Evolutionary conservation across 208 protist species (phyloP), one percentile per base, ranked within the genome.

Genomic region (Leishmania turanica): DNA sequence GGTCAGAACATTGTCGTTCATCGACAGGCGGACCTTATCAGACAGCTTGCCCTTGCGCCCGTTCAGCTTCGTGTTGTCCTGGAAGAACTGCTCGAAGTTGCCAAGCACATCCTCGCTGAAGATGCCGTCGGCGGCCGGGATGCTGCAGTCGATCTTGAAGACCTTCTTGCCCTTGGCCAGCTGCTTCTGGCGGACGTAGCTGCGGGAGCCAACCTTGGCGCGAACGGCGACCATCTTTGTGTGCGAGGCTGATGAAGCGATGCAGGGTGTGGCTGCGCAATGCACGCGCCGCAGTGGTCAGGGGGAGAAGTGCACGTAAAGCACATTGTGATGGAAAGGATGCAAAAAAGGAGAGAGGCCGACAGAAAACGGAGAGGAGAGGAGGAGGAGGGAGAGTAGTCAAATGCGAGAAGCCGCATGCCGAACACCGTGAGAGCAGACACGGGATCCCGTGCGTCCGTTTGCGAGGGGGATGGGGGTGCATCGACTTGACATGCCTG

Each of bases 21-120:
- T 90, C 75, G 86, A 83, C 73, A 92, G 81, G 81, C 87, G 91
- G 56, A 99, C 98, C 86, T 96, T 96, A 75, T 99, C 93, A 62
- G 95, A 94, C 65, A 99, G 95, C 92, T 99, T 99, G 81, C 98
- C 98, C 79, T 98, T 98, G 93, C 99, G 99, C 84, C 98, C 98
- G 84, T 98, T 96, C n/a, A 99, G 97, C 97, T 99, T 99, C 84
- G 98, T 96, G 91, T 98, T 97, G 81, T 99, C 96, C 78, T 96
- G 89, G 77, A 99, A 94, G 98, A 97, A 99, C 92, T 99, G 98
- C 96, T 99, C 95, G 79, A 97, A 98, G 89, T 90, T 93, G 83
- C 87, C 84, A 53, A 98, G 89, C 47, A 97, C 86, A 62, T 98
- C 94, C 75, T 93, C 89, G 84, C 87, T 92, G 89, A 98, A 95